Evolutionary conservation across 2,329 filamentous ascomycete species (phyloP), one percentile per base, ranked within the genome.

Genomic region (Pseudocercospora cruenta): DNA sequence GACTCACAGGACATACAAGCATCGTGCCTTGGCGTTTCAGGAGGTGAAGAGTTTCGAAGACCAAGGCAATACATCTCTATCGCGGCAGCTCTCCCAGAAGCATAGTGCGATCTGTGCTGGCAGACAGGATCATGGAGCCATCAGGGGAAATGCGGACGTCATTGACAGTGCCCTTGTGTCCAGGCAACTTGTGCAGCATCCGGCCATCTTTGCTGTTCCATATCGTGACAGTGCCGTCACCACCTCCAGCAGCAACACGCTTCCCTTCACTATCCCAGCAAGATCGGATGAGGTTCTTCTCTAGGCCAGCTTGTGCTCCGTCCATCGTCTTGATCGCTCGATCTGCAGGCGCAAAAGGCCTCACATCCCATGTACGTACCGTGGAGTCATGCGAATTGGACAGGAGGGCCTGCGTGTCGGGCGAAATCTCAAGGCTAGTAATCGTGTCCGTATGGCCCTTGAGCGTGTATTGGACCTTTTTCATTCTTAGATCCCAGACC

Each of bases 321-420:
- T 98, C 94, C 77, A 95, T 97, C 0, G 92, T 96, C 75, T 88
- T 88, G 66, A 98, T 88, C 67, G 92, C 89, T 70, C 95, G 86
- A 77, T 97, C 91, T 0, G 90, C 88, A 0, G 95, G 93, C 6
- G 95, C 94, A 80, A 98, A 99, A 0, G 95, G 94, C 71, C 94
- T 87, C 60, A 99, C 91, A 77, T 99, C 94, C 95, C 95, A 99
- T 19, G 94, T 97, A 74, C 92, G 87, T 43, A 94, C 95, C 0
- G 94, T 97, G 21, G 91, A 93, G 79, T 99, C 95, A 84, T 97
- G 95, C 7, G 93, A 90, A 75, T 96, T 95, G 1, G 94, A 98
- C 3, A 97, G 83, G 2, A 99, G 85, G 0, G 91, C 91, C 78
- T 97, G 94, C 45, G 92, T 91, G 78, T 99, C 94, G 0, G 95